These are phyloP conservation scores for Microstegium vimineum DNA, from an alignment of 176 grass and related monocot genomes.

Conservation along the genomic window DNA sequence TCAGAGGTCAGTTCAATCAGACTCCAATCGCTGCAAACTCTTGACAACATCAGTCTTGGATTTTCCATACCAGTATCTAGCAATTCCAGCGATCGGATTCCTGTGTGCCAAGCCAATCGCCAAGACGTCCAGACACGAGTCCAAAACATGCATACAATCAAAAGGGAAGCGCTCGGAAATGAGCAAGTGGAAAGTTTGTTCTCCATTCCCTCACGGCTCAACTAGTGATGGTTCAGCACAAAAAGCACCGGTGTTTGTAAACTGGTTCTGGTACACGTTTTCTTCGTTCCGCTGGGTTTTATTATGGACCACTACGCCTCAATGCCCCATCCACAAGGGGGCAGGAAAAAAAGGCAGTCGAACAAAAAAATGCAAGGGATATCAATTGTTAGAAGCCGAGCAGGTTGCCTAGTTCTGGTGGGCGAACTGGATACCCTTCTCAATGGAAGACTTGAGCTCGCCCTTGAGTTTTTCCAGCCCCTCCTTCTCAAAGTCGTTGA, in stretches of 20 bases:
- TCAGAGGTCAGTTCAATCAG: neutral
- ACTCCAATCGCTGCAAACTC: neutral
- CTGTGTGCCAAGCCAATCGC: neutral
- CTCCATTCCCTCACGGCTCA: neutral
- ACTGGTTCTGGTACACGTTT: conserved; percentile 19
- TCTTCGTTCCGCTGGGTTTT: conserved; percentile 25
- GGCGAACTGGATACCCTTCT: conserved; percentile 77
- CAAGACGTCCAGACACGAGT: neutral
- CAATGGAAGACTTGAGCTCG: conserved; percentile 81
- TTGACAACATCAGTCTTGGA: neutral
- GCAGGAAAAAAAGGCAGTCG: neutral
- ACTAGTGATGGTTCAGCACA: neutral
- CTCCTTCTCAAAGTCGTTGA: conserved; percentile 48
- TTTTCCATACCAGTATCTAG: neutral
- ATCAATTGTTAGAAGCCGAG: conserved; percentile 8
- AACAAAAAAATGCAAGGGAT: conserved; percentile 28
- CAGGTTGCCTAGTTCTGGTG: conserved; percentile 11
- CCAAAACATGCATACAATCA: neutral
- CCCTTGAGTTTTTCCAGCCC: conserved; percentile 68
- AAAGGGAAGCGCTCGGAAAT: neutral
- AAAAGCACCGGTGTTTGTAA: neutral
- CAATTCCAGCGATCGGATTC: neutral
- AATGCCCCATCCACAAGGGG: neutral
- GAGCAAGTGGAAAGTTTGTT: neutral
- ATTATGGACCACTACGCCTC: conserved; percentile 24